A percentile compares a stretch with the other conserved stretches of the same genome.
Conservation (phyloP, 2,329 filamentous ascomycete genomes). For the Trichoderma polysporum region DNA sequence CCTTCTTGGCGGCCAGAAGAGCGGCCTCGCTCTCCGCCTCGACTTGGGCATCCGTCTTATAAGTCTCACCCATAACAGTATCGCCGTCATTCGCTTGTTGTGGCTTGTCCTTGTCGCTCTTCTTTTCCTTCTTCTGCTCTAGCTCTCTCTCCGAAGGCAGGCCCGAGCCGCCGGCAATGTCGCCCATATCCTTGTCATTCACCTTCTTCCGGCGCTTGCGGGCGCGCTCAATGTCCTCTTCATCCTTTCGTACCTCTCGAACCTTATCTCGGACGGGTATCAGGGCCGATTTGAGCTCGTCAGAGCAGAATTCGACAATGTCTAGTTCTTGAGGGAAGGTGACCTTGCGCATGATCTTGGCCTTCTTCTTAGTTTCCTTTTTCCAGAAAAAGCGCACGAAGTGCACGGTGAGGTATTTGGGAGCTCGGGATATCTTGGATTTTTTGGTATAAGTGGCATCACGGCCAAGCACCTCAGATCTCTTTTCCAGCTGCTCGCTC, state of each 20-base stretch:
- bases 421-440: slow-evolving; percentile 84
- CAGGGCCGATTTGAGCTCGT: slow-evolving; percentile 77
- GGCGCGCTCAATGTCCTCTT: slow-evolving; percentile 86
- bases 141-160: slow-evolving; percentile 52
- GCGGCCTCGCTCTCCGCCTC: slow-evolving; percentile 79
- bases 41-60: slow-evolving; percentile 91
- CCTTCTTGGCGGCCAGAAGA: slow-evolving; percentile 80
- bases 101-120: slow-evolving; percentile 42
- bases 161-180: slow-evolving; percentile 47
- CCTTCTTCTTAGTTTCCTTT: slow-evolving; percentile 92
- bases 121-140: slow-evolving; percentile 48
- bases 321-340: slow-evolving; percentile 94
- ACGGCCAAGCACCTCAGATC: slow-evolving; percentile 71
- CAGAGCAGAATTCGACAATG: slow-evolving; percentile 91
- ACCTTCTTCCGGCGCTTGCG: slow-evolving; percentile 84
- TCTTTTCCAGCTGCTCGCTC: slow-evolving; percentile 88
- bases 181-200: slow-evolving; percentile 46
- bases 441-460: slow-evolving; percentile 86
- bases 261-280: slow-evolving; percentile 96
- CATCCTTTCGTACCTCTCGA: slow-evolving; percentile 90
- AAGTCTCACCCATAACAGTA: slow-evolving; percentile 72
- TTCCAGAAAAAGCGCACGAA: slow-evolving; percentile 99
- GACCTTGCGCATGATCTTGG: slow-evolving; percentile 99
- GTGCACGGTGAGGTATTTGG: slow-evolving; percentile 94
- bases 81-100: slow-evolving; percentile 57